Evolutionary conservation across 202 grass and related monocot genomes (phyloP).

Genomic region (Eragrostis tef): DNA sequence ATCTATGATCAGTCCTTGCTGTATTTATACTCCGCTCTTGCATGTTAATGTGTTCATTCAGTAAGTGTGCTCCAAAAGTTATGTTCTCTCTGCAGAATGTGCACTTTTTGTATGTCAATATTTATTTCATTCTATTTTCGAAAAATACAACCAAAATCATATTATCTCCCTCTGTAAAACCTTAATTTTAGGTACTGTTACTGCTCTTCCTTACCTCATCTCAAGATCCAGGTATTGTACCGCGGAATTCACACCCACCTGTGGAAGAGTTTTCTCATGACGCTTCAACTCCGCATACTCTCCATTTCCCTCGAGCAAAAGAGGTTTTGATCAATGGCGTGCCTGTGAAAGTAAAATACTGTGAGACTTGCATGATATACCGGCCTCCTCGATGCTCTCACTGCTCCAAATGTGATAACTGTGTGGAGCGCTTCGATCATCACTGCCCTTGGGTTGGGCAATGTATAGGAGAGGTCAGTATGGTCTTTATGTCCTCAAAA

Average conservation of each 20-base stretch:
- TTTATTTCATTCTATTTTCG: constrained; percentile 48
- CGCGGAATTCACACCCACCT: constrained; percentile 75
- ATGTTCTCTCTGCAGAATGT: constrained; percentile 27
- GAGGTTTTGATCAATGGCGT: constrained; percentile 63
- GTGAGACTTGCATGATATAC: constrained; percentile 94
- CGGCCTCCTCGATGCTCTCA: constrained; percentile 81
- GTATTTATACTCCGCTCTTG: constrained; percentile 24
- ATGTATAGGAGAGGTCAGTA: constrained; percentile 84
- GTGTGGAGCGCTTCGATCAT: constrained; percentile 93
- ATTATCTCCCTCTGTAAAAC: constrained; percentile 48
- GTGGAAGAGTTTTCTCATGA: constrained; percentile 74
- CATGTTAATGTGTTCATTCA: constrained; percentile 10
- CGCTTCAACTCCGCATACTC: constrained; percentile 55
- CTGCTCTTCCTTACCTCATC: constrained; percentile 86
- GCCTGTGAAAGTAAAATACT: constrained; percentile 77
- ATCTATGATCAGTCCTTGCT: background rate
- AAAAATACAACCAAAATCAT: constrained; percentile 47
- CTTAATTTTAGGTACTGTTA: constrained; percentile 75
- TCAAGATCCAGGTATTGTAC: constrained; percentile 87
- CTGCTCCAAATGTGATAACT: constrained; percentile 87
- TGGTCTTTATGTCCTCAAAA: constrained; percentile 24
- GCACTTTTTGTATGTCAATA: background rate
- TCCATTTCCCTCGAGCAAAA: constrained; percentile 65
- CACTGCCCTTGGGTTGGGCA: constrained; percentile 93
- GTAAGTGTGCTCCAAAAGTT: constrained; percentile 31